phyloP scores from a whole-genome alignment of 305 asterid genomes.

The Fraxinus platypoda region DNA sequence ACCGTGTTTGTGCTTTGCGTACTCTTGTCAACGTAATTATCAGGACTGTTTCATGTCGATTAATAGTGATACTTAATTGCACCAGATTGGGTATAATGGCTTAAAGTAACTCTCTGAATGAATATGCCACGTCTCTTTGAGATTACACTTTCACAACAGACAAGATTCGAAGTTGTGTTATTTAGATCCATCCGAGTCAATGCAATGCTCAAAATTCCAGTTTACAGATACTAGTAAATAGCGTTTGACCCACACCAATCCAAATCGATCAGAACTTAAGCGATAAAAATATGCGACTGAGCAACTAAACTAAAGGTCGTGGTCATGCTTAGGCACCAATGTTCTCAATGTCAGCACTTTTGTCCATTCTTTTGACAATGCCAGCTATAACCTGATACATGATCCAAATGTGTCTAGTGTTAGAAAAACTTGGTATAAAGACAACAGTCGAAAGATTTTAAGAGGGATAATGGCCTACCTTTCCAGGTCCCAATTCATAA shows the following conservation, averaged over 20 bases:
- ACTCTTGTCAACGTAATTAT: not conserved
- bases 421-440: not conserved
- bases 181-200: not conserved
- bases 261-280: not conserved
- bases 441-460: not conserved
- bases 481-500: slow-evolving; percentile 95
- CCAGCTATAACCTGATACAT: slow-evolving; percentile 46
- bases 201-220: not conserved
- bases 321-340: slow-evolving; percentile 30
- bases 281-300: not conserved
- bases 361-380: slow-evolving; percentile 49
- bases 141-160: not conserved
- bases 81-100: not conserved
- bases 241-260: not conserved
- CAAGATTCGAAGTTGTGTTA: not conserved
- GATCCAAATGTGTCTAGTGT: not conserved
- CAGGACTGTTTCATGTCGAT: not conserved
- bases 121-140: not conserved
- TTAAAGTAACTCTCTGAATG: not conserved
- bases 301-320: not conserved
- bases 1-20: not conserved
- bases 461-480: slow-evolving; percentile 25
- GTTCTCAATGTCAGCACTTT: slow-evolving; percentile 44
- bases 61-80: not conserved
- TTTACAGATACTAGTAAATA: not conserved